phyloP scores from a whole-genome alignment of 139 green algal genomes.

The Astrephomene gubernaculifera region DNA sequence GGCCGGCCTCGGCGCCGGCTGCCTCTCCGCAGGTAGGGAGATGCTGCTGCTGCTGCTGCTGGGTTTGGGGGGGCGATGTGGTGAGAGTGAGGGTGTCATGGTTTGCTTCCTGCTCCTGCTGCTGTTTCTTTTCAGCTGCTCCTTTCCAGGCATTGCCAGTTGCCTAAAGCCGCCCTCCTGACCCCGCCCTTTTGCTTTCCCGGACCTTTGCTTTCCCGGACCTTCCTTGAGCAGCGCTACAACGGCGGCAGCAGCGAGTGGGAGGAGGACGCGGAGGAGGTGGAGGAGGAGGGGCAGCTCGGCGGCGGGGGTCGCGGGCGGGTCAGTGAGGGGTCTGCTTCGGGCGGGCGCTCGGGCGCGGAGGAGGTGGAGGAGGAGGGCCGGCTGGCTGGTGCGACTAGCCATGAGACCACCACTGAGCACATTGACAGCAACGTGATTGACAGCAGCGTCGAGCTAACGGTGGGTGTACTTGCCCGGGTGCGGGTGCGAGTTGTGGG shows the following conservation, averaged over 20 bases:
- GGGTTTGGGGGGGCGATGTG: too few species aligned
- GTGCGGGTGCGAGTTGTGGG: not conserved
- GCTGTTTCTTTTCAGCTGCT: not conserved
- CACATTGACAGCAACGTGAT: conserved; percentile 34
- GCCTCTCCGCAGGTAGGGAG: conserved; percentile 7
- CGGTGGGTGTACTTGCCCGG: conserved; percentile 1
- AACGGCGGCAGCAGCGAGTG: conserved; percentile 8
- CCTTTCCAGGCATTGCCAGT: not conserved
- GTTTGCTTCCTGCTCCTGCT: not conserved
- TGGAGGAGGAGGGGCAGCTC: not conserved
- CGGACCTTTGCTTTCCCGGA: not conserved
- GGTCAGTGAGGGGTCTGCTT: not conserved
- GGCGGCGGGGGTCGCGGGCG: not conserved
- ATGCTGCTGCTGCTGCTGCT: not conserved
- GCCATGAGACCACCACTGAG: not conserved
- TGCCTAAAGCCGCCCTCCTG: not conserved
- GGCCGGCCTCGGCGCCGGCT: not conserved
- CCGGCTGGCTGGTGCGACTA: too few species aligned
- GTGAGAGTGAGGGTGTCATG: too few species aligned
- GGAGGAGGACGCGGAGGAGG: not conserved
- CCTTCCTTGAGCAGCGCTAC: conserved; percentile 4
- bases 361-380: too few species aligned
- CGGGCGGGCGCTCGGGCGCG: not conserved
- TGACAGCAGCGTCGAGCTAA: conserved; percentile 38
- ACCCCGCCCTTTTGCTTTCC: not conserved